Evolutionary conservation across 257 asterid genomes (phyloP).

Genomic region (Lithospermum erythrorhizon): DNA sequence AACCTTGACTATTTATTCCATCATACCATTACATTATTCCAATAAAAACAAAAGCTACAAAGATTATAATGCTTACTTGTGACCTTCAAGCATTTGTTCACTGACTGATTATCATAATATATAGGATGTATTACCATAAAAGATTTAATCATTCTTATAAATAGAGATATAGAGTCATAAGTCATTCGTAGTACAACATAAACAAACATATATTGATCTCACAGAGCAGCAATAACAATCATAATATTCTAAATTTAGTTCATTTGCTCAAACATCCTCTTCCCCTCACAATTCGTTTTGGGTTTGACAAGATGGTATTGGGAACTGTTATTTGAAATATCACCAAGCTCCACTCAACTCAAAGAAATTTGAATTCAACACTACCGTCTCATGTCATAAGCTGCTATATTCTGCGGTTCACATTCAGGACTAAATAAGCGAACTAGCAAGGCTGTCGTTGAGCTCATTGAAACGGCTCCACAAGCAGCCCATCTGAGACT

Average conservation of each 20-base stretch:
- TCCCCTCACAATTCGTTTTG: neutral
- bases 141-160: too few species aligned
- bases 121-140: too few species aligned
- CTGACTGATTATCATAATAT: too few species aligned
- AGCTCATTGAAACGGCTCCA: conserved; percentile 55
- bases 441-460: conserved; percentile 62
- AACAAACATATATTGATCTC: neutral
- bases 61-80: too few species aligned
- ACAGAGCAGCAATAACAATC: neutral
- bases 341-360: neutral
- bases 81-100: too few species aligned
- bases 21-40: too few species aligned
- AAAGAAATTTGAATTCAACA: neutral
- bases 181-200: neutral
- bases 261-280: too few species aligned
- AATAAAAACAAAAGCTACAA: too few species aligned
- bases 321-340: too few species aligned
- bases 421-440: conserved; percentile 75
- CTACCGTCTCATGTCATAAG: conserved; percentile 41
- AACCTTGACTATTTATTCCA: too few species aligned
- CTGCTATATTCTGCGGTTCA: conserved; percentile 83
- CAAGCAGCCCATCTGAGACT: conserved; percentile 78
- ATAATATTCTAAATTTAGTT: neutral
- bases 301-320: neutral
- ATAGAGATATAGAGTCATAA: conserved; percentile 6